Percentiles rank a stretch among this genome's conserved stretches.
Evolutionary conservation across 805 yeast genomes (phyloP).

Genomic region (Kluyveromyces dobzhanskii): DNA sequence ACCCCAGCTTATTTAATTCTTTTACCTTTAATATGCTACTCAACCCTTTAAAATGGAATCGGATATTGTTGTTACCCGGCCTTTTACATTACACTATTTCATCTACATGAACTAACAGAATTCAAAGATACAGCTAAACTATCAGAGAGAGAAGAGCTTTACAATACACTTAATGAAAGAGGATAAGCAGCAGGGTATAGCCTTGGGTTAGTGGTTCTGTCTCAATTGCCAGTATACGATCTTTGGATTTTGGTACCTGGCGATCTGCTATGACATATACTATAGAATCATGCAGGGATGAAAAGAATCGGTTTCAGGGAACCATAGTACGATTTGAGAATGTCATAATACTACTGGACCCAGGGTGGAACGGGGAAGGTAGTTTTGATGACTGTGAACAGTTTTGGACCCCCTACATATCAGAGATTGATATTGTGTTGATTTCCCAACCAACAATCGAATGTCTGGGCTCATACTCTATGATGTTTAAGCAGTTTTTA

Average conservation of each 20-base stretch:
- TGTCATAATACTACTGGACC: constrained; percentile 57
- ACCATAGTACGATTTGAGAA: constrained; percentile 50
- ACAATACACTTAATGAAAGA: too few relatives aligned
- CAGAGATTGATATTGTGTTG: constrained; percentile 56
- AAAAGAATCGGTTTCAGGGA: constrained; percentile 22
- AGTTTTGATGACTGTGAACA: constrained; percentile 24
- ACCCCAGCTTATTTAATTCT: too few relatives aligned
- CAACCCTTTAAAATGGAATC: too few relatives aligned
- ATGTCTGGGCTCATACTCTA: constrained; percentile 71
- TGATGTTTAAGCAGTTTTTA: constrained; percentile 51
- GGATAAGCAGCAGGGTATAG: too few relatives aligned
- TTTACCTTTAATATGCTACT: too few relatives aligned
- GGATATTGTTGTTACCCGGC: too few relatives aligned
- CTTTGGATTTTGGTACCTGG: background rate
- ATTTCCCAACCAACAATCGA: constrained; percentile 82
- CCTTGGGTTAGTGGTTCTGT: too few relatives aligned
- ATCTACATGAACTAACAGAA: too few relatives aligned
- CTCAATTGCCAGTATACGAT: too few relatives aligned
- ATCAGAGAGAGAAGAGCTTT: too few relatives aligned
- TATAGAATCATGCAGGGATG: constrained; percentile 1
- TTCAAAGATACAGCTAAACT: too few relatives aligned
- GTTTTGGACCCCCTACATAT: constrained; percentile 35
- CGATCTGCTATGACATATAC: background rate
- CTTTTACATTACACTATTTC: too few relatives aligned
- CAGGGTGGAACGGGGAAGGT: constrained; percentile 59